A percentile compares a stretch with the other conserved stretches of the same genome.
These are phyloP conservation scores for Prunus kanzakura DNA, from an alignment of 306 rosid species.

Conservation along the genomic window DNA sequence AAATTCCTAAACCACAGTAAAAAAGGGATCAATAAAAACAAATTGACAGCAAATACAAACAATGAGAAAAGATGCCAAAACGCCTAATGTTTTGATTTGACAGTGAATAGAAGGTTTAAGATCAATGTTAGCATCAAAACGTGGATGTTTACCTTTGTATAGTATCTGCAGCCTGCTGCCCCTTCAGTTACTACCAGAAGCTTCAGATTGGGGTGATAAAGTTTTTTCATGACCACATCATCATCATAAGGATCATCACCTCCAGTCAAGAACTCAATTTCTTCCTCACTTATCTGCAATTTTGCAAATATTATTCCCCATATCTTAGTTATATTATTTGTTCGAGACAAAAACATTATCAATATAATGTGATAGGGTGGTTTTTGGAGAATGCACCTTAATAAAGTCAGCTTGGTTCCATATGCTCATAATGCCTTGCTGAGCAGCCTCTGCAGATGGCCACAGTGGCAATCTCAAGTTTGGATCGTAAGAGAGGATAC, in stretches of 20 bases:
- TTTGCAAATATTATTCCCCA: background rate
- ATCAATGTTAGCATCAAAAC: too few relatives aligned
- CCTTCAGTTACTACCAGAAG: slow-evolving; percentile 66
- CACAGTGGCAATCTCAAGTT: slow-evolving; percentile 81
- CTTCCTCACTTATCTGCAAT: slow-evolving; percentile 54
- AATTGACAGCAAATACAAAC: too few relatives aligned
- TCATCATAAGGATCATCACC: slow-evolving; percentile 61
- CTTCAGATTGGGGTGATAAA: slow-evolving; percentile 51
- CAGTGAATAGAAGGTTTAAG: background rate
- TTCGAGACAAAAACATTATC: background rate
- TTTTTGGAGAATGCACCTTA: slow-evolving; percentile 42
- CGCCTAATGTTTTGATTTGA: too few relatives aligned
- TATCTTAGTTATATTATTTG: background rate
- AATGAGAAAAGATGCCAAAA: too few relatives aligned
- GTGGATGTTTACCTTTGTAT: slow-evolving; percentile 44
- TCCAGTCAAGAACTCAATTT: slow-evolving; percentile 45
- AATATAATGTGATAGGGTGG: background rate
- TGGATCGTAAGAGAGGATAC: slow-evolving; percentile 77
- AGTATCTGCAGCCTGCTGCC: slow-evolving; percentile 59
- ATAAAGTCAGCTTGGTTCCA: slow-evolving; percentile 75
- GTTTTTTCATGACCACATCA: slow-evolving; percentile 48
- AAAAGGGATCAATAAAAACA: background rate
- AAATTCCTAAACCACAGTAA: slow-evolving; percentile 41
- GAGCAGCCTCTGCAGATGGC: slow-evolving; percentile 73
- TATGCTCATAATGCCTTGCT: slow-evolving; percentile 63